These are phyloP conservation scores for Septoria linicola DNA, from an alignment of 2,329 filamentous ascomycete genomes.

Conservation along the genomic window DNA sequence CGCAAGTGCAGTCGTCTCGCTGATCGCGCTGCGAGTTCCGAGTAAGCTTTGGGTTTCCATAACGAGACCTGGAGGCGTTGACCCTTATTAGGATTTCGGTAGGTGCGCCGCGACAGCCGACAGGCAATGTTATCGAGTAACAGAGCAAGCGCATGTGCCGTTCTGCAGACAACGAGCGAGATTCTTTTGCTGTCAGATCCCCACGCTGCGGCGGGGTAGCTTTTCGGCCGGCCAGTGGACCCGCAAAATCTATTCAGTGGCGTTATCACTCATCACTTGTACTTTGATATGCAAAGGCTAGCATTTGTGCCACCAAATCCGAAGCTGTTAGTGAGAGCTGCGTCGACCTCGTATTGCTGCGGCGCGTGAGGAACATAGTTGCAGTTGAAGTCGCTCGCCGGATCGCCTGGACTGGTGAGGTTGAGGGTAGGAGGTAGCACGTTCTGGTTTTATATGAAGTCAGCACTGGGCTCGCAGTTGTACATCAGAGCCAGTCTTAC, in stretches of 20 bases:
- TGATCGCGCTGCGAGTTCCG: background rate
- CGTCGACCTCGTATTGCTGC: slow-evolving; percentile 68
- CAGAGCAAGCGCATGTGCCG: background rate
- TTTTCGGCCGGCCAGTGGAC: slow-evolving; percentile 3
- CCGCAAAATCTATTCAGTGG: too few species aligned
- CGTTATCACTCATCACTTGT: slow-evolving; percentile 18
- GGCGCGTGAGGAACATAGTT: slow-evolving; percentile 77
- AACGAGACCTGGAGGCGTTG: background rate
- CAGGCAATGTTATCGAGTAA: slow-evolving; percentile 1
- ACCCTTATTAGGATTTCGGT: background rate
- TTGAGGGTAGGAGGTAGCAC: slow-evolving; percentile 85
- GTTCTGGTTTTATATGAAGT: slow-evolving; percentile 57
- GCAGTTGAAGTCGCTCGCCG: slow-evolving; percentile 67
- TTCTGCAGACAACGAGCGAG: slow-evolving; percentile 1
- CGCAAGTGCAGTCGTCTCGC: background rate
- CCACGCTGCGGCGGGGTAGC: slow-evolving; percentile 21
- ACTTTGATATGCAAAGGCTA: slow-evolving; percentile 71
- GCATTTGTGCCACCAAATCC: slow-evolving; percentile 97
- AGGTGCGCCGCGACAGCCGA: background rate
- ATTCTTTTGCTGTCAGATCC: background rate
- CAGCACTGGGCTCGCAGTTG: background rate
- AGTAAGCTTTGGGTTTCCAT: slow-evolving; percentile 7
- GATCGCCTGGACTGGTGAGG: slow-evolving; percentile 60
- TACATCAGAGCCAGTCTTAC: slow-evolving; percentile 50
- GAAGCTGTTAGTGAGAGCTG: slow-evolving; percentile 91